Evolutionary conservation across 495 filamentous ascomycete genomes (phyloP).

Genomic region (Lophiotrema nucula): DNA sequence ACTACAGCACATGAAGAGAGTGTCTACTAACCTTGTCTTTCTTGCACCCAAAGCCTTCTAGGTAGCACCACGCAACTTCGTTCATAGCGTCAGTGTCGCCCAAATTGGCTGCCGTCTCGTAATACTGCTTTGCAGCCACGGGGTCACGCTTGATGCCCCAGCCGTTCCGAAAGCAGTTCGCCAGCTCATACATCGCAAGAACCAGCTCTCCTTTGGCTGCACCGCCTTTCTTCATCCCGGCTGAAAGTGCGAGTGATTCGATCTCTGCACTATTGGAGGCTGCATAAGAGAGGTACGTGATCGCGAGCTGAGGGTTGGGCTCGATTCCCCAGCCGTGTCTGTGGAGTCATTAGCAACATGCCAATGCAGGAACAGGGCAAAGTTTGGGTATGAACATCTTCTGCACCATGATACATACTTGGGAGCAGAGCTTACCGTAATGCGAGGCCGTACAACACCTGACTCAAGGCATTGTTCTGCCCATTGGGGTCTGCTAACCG

Average conservation of each 20-base stretch:
- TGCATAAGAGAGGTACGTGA: slow-evolving; percentile 80
- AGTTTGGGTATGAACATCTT: slow-evolving; percentile 8
- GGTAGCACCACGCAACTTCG: slow-evolving; percentile 92
- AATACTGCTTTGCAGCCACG: slow-evolving; percentile 87
- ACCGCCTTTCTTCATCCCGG: slow-evolving; percentile 89
- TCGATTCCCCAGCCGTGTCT: slow-evolving; percentile 94
- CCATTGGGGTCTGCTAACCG: slow-evolving; percentile 81
- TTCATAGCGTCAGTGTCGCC: slow-evolving; percentile 98
- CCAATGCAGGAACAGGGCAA: not conserved
- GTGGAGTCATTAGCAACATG: slow-evolving; percentile 21
- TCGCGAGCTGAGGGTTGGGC: slow-evolving; percentile 67
- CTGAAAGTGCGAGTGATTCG: slow-evolving; percentile 76
- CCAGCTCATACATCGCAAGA: slow-evolving; percentile 93
- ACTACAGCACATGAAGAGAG: slow-evolving; percentile 14
- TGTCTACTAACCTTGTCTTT: slow-evolving; percentile 86
- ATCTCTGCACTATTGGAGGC: slow-evolving; percentile 88
- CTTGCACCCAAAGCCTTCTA: slow-evolving; percentile 89
- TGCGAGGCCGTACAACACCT: slow-evolving; percentile 94
- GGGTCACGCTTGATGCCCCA: slow-evolving; percentile 92
- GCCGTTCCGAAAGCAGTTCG: slow-evolving; percentile 93
- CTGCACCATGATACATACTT: not conserved
- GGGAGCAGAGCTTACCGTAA: slow-evolving; percentile 62
- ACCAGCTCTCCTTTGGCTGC: slow-evolving; percentile 95
- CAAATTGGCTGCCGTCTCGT: slow-evolving; percentile 93
- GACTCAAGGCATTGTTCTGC: slow-evolving; percentile 86